These are phyloP conservation scores for Pythium volutum DNA, from an alignment of 352 stramenopile genomes.

Conservation along the genomic window DNA sequence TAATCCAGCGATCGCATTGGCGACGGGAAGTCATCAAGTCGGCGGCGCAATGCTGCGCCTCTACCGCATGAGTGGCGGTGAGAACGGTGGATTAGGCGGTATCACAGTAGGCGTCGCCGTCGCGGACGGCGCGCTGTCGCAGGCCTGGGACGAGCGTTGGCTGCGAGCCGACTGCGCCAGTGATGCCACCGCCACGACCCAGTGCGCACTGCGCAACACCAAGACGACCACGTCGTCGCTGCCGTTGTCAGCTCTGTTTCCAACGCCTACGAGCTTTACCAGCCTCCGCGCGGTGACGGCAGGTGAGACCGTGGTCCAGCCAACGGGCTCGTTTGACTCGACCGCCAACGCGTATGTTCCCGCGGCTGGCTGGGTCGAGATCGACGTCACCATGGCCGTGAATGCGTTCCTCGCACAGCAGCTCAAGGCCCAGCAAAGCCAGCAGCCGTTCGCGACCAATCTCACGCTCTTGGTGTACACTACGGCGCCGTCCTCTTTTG, in stretches of 20 bases:
- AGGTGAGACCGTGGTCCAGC: slow-evolving; percentile 33
- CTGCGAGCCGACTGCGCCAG: slow-evolving; percentile 30
- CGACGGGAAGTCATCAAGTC: slow-evolving; percentile 50
- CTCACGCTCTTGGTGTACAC: slow-evolving; percentile 63
- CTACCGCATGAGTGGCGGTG: slow-evolving; percentile 52
- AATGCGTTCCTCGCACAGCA: slow-evolving; percentile 48
- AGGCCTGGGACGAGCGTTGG: slow-evolving; percentile 38
- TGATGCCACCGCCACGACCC: slow-evolving; percentile 14
- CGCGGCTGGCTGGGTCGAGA: slow-evolving; percentile 51
- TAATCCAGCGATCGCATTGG: slow-evolving; percentile 24
- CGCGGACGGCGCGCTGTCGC: slow-evolving; percentile 19
- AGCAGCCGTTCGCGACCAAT: slow-evolving; percentile 8
- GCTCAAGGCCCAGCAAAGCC: not conserved
- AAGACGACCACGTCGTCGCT: not conserved
- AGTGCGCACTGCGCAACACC: slow-evolving; percentile 2
- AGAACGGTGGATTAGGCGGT: slow-evolving; percentile 60
- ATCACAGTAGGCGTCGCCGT: slow-evolving; percentile 45
- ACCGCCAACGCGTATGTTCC: slow-evolving; percentile 36
- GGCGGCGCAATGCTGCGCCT: slow-evolving; percentile 48
- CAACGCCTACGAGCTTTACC: slow-evolving; percentile 27
- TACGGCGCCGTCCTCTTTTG: slow-evolving; percentile 34
- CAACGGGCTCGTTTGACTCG: slow-evolving; percentile 34
- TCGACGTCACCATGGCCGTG: slow-evolving; percentile 61
- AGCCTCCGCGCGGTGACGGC: slow-evolving; percentile 22
- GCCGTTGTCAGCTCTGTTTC: slow-evolving; percentile 33